A percentile compares a stretch with the other conserved stretches of the same genome.
phyloP scores from a whole-genome alignment of 106 monocot species.

The Apostasia shenzhenica region DNA sequence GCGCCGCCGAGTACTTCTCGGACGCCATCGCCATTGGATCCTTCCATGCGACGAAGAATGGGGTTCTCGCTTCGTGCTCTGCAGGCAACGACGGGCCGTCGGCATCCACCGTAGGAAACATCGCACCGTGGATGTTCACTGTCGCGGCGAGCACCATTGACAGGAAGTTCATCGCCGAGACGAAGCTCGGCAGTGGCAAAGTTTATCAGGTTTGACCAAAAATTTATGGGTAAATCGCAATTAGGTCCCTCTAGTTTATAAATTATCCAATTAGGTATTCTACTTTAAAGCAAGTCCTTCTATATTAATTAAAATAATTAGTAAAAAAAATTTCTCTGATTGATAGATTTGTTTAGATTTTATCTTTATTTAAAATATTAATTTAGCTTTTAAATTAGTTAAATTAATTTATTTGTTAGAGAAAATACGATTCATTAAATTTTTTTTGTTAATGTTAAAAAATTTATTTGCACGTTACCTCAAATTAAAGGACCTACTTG shows the following conservation, averaged over 20 bases:
- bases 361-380: no score
- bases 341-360: no score
- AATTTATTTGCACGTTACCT: no score
- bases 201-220: not conserved
- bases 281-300: no score
- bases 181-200: not conserved
- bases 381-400: not conserved
- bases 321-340: not conserved
- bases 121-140: slow-evolving; percentile 14
- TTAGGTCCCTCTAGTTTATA: no score
- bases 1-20: not conserved
- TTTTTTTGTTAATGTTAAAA: no score
- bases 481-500: no score
- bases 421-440: no score
- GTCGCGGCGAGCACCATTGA: slow-evolving; percentile 16
- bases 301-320: no score
- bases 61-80: slow-evolving; percentile 26
- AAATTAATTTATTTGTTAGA: no score
- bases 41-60: slow-evolving; percentile 28
- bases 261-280: not conserved
- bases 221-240: not conserved
- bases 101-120: not conserved
- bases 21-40: slow-evolving; percentile 33
- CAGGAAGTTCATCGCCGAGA: not conserved
- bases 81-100: slow-evolving; percentile 34